These are phyloP conservation scores for Lachnellula cervina DNA, from an alignment of 2,329 filamentous ascomycete genomes.

Conservation along the genomic window DNA sequence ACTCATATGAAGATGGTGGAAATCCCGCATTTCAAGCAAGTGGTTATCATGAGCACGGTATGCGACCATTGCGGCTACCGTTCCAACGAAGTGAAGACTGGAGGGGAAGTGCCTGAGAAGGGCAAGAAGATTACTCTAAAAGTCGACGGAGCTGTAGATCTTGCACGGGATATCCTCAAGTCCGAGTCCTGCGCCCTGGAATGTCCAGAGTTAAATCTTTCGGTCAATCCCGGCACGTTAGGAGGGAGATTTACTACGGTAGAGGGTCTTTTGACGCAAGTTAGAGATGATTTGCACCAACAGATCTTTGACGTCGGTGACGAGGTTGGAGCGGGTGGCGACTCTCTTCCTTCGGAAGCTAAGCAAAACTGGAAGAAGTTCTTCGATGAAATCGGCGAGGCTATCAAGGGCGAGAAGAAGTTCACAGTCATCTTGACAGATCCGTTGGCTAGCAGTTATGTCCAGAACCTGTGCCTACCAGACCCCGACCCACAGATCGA, in stretches of 20 bases:
- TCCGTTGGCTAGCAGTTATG: conserved; percentile 86
- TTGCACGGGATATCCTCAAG: conserved; percentile 92
- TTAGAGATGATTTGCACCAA: conserved; percentile 79
- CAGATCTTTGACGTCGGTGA: conserved; percentile 79
- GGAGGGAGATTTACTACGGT: conserved; percentile 96
- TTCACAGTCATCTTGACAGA: conserved; percentile 84
- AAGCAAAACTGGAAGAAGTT: conserved; percentile 74
- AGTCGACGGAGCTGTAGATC: conserved; percentile 65
- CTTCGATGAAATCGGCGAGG: conserved; percentile 69
- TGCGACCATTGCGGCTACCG: conserved; percentile 91
- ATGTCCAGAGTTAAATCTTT: conserved; percentile 81
- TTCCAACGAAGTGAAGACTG: conserved; percentile 96
- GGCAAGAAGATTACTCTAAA: conserved; percentile 78
- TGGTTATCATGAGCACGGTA: conserved; percentile 89
- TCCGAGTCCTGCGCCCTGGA: conserved; percentile 84
- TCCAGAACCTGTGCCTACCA: conserved; percentile 82
- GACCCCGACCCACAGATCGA: conserved; percentile 73
- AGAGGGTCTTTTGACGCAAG: conserved; percentile 87
- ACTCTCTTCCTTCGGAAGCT: conserved; percentile 65
- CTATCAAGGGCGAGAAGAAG: conserved; percentile 72
- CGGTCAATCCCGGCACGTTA: conserved; percentile 87
- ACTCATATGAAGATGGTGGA: conserved; percentile 99
- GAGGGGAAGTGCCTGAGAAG: conserved; percentile 81
- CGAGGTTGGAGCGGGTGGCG: conserved; percentile 57
- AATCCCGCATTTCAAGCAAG: conserved; percentile 96